Evolutionary conservation across 208 protist species (phyloP).

Genomic region (Leishmania tropica): DNA sequence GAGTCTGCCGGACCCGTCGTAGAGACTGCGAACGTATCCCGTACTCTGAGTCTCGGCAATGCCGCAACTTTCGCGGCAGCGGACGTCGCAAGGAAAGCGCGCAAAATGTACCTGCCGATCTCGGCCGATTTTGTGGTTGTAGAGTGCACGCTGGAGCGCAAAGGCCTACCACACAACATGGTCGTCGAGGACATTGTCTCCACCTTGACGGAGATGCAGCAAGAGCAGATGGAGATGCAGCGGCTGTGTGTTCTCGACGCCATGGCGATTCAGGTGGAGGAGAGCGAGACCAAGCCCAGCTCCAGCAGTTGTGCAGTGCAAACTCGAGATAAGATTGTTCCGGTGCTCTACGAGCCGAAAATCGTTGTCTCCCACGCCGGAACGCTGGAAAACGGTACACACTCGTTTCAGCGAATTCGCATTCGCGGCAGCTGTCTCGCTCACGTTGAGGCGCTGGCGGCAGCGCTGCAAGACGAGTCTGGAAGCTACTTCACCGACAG

Average conservation of each 20-base stretch:
- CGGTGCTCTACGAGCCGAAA: slow-evolving; percentile 85
- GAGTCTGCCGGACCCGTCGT: background rate
- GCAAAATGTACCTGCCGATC: slow-evolving; percentile 49
- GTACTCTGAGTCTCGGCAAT: slow-evolving; percentile 1
- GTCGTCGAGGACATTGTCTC: slow-evolving; percentile 84
- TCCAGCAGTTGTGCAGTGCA: background rate
- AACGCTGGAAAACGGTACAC: slow-evolving; percentile 77
- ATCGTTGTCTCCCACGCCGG: slow-evolving; percentile 82
- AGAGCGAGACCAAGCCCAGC: slow-evolving; percentile 2
- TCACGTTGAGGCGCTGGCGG: slow-evolving; percentile 70
- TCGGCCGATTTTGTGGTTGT: slow-evolving; percentile 79
- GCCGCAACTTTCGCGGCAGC: background rate
- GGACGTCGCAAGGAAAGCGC: background rate
- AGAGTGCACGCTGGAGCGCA: slow-evolving; percentile 81
- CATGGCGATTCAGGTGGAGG: slow-evolving; percentile 24
- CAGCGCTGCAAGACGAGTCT: slow-evolving; percentile 42
- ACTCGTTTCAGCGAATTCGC: slow-evolving; percentile 85
- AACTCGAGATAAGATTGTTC: slow-evolving; percentile 39
- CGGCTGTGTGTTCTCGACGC: slow-evolving; percentile 66
- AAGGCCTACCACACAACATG: slow-evolving; percentile 81
- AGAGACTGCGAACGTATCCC: slow-evolving; percentile 2
- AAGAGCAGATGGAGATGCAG: slow-evolving; percentile 65
- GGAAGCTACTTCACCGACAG: slow-evolving; percentile 74
- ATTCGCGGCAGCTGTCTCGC: slow-evolving; percentile 85
- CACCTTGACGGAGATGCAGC: slow-evolving; percentile 73